Percentiles rank a stretch among this genome's conserved stretches.
These are phyloP conservation scores for Dothideomycetes sp. DNA, from an alignment of 2,329 filamentous ascomycete genomes.

Conservation along the genomic window DNA sequence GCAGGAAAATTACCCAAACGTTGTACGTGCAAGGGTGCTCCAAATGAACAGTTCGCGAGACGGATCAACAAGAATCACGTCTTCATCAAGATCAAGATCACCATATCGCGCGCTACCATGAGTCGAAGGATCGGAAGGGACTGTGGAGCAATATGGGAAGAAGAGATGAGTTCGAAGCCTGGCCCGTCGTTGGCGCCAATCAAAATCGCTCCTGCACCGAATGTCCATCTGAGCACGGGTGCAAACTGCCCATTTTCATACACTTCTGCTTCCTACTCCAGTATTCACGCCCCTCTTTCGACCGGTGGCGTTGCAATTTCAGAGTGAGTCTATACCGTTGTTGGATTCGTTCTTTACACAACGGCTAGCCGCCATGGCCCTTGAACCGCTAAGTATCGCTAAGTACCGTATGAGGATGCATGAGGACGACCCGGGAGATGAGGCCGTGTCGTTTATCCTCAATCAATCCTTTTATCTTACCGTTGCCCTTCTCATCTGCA, in stretches of 20 bases:
- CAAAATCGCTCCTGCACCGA: slow-evolving; percentile 1
- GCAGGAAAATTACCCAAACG: neutral
- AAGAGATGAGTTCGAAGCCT: slow-evolving; percentile 8
- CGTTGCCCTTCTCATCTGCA: slow-evolving; percentile 12
- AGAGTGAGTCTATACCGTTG: slow-evolving; percentile 10
- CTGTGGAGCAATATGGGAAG: slow-evolving; percentile 2
- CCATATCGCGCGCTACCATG: slow-evolving; percentile 7
- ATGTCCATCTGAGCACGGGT: slow-evolving; percentile 4
- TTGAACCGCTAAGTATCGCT: slow-evolving; percentile 7
- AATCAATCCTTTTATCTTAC: slow-evolving; percentile 7
- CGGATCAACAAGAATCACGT: too few relatives aligned
- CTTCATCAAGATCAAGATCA: too few relatives aligned
- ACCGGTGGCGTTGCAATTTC: slow-evolving; percentile 12
- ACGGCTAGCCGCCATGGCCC: slow-evolving; percentile 2
- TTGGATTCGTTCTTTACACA: slow-evolving; percentile 3
- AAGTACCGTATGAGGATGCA: too few relatives aligned
- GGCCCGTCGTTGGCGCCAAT: slow-evolving; percentile 5
- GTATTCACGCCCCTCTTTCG: slow-evolving; percentile 10
- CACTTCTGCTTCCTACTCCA: slow-evolving; percentile 8
- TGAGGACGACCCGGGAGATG: slow-evolving; percentile 10
- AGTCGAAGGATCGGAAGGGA: neutral
- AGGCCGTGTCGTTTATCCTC: neutral
- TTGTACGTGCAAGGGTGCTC: neutral
- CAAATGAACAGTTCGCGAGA: neutral
- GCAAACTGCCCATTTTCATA: slow-evolving; percentile 3